Evolutionary conservation across 1,139 yeast genomes (phyloP).

Genomic region (Candida tropicalis): DNA sequence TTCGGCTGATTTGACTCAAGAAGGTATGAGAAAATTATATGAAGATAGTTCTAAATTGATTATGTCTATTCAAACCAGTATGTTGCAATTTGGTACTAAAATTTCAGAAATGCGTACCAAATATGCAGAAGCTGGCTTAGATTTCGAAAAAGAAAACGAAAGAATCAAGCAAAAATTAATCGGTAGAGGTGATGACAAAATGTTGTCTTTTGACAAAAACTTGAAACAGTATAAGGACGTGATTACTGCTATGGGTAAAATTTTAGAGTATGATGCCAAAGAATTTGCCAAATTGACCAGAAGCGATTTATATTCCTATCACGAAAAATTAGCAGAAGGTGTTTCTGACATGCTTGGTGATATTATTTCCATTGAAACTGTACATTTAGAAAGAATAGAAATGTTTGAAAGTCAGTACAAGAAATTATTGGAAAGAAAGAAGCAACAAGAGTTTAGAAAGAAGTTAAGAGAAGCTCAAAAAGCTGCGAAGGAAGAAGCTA

Average conservation of each 20-base stretch:
- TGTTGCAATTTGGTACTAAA: slow-evolving; percentile 49
- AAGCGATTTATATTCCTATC: slow-evolving; percentile 35
- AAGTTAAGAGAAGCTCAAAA: slow-evolving; percentile 31
- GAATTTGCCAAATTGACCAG: slow-evolving; percentile 32
- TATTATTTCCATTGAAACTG: slow-evolving; percentile 33
- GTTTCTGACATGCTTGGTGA: slow-evolving; percentile 39
- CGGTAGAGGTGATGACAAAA: slow-evolving; percentile 38
- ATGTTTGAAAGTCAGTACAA: slow-evolving; percentile 38
- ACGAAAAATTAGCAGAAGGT: slow-evolving; percentile 36
- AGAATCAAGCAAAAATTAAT: slow-evolving; percentile 35
- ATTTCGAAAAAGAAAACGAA: slow-evolving; percentile 53
- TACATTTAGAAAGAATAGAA: slow-evolving; percentile 44
- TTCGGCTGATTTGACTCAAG: slow-evolving; percentile 35
- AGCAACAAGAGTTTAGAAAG: slow-evolving; percentile 38
- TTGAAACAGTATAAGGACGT: slow-evolving; percentile 38
- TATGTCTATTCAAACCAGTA: slow-evolving; percentile 44
- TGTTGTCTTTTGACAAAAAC: slow-evolving; percentile 35
- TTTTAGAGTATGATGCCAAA: slow-evolving; percentile 29
- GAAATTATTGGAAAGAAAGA: slow-evolving; percentile 37
- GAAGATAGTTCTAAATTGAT: slow-evolving; percentile 42
- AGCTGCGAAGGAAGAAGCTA: slow-evolving; percentile 21
- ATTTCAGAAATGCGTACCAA: slow-evolving; percentile 41
- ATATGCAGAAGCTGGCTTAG: slow-evolving; percentile 44
- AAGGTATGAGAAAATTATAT: slow-evolving; percentile 40
- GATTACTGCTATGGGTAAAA: slow-evolving; percentile 30